phyloP scores from a whole-genome alignment of 345 rosid genomes.

The Citrus reticulata region DNA sequence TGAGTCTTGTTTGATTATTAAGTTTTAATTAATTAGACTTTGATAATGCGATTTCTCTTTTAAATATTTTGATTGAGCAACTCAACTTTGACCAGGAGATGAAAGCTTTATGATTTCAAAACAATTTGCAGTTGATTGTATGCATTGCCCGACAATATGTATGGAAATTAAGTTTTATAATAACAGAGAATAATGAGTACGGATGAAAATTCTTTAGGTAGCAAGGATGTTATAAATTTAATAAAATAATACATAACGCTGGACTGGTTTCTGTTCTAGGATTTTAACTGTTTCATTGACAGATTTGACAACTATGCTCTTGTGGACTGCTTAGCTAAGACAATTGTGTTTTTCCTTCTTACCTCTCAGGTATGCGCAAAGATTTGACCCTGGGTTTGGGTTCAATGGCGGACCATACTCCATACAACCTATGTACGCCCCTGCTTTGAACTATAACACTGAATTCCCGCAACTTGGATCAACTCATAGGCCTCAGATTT shows the following conservation, averaged over 20 bases:
- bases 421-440: conserved; percentile 65
- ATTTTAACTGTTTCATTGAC: not conserved
- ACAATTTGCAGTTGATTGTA: not conserved
- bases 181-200: not conserved
- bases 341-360: conserved; percentile 4
- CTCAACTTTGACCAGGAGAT: not conserved
- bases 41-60: not conserved
- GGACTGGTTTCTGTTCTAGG: not conserved
- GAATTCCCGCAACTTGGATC: conserved; percentile 84
- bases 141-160: not conserved
- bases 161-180: not conserved
- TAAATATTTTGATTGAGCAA: not conserved
- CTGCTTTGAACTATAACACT: conserved; percentile 75
- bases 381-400: conserved; percentile 85
- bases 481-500: conserved; percentile 51
- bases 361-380: conserved; percentile 54
- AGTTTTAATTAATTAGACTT: not conserved
- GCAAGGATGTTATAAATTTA: not conserved
- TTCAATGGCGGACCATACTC: conserved; percentile 58
- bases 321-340: not conserved
- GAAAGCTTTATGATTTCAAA: not conserved
- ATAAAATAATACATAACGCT: not conserved
- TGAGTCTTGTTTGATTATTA: not conserved
- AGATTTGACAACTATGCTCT: not conserved
- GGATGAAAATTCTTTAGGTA: not conserved